phyloP scores from a whole-genome alignment of 345 rosid genomes.

The Lumnitzera racemosa region DNA sequence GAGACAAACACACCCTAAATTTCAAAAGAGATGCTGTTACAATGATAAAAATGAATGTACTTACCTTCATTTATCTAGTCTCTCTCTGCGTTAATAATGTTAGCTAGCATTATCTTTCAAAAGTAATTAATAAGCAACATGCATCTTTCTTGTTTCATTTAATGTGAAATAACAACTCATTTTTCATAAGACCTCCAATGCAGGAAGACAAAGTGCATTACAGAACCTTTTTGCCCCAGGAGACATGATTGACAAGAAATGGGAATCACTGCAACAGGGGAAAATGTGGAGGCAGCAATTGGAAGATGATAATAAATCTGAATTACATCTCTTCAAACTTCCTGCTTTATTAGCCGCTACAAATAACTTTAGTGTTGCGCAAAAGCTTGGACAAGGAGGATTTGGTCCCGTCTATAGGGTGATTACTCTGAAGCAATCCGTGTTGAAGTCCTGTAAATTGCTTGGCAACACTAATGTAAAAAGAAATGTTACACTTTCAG shows the following conservation, averaged over 20 bases:
- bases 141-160: no score
- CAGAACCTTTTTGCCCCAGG: neutral
- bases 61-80: no score
- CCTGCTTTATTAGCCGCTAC: neutral
- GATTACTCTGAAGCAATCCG: neutral
- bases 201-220: no score
- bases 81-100: no score
- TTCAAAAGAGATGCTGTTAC: no score
- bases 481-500: slow-evolving; percentile 11
- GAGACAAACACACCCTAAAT: no score
- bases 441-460: neutral
- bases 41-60: no score
- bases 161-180: neutral
- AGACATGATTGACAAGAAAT: neutral
- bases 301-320: neutral
- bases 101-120: no score
- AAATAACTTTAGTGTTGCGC: neutral
- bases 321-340: neutral
- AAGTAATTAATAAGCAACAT: no score
- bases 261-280: neutral
- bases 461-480: neutral
- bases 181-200: neutral
- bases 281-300: neutral
- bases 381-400: slow-evolving; percentile 14
- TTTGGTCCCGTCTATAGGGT: slow-evolving; percentile 11